A percentile compares a stretch with the other conserved stretches of the same genome.
These are phyloP conservation scores for Botryobasidium botryosum DNA, from an alignment of 768 basidiomycete genomes.

Conservation along the genomic window DNA sequence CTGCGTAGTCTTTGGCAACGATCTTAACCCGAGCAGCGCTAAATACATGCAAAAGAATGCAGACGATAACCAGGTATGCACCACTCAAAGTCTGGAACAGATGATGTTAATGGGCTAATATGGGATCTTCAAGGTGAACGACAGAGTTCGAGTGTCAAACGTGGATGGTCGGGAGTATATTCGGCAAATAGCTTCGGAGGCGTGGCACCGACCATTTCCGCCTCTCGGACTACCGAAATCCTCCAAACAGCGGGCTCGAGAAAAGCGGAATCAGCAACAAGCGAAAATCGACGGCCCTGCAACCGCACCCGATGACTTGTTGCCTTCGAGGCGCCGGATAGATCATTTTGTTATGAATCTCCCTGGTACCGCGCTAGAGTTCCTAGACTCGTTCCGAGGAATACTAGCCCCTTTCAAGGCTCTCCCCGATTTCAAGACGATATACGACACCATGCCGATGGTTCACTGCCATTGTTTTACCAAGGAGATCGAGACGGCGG, in stretches of 20 bases:
- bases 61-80: conserved; percentile 52
- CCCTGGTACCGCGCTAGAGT: conserved; percentile 78
- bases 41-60: conserved; percentile 64
- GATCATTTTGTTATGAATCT: conserved; percentile 96
- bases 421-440: conserved; percentile 31
- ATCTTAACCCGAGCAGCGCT: conserved; percentile 79
- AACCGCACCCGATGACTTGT: background rate
- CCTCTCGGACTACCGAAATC: conserved; percentile 31
- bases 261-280: conserved; percentile 11
- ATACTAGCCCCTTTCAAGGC: conserved; percentile 32
- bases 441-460: conserved; percentile 52
- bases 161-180: conserved; percentile 86
- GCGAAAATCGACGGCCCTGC: background rate
- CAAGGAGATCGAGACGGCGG: conserved; percentile 50
- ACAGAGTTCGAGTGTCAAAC: conserved; percentile 53
- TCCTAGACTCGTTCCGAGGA: conserved; percentile 78
- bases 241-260: conserved; percentile 26
- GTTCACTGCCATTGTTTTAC: conserved; percentile 97
- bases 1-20: conserved; percentile 79
- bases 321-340: conserved; percentile 35
- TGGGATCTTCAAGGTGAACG: conserved; percentile 37
- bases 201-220: conserved; percentile 51
- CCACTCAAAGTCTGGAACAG: conserved; percentile 4
- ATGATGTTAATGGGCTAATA: background rate
- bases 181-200: conserved; percentile 32